A percentile compares a stretch with the other conserved stretches of the same genome.
Conservation (phyloP, 768 basidiomycete genomes). For the Leucocoprinus sp. region DNA sequence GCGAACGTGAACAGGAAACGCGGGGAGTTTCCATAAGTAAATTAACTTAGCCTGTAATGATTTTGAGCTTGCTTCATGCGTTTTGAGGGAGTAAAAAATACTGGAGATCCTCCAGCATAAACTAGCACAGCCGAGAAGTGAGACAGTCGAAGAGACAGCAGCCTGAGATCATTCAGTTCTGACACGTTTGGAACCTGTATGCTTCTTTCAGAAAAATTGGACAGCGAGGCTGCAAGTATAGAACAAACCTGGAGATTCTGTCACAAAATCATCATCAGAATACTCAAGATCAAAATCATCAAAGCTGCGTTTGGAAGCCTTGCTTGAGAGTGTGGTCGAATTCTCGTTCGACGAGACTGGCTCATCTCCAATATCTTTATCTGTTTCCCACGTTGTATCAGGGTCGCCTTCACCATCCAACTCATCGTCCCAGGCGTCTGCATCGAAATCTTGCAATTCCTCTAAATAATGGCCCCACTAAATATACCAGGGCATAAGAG, state of each 20-base stretch:
- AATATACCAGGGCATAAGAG: neutral
- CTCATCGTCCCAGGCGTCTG: constrained; percentile 38
- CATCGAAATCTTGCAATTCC: constrained; percentile 23
- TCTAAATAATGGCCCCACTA: constrained; percentile 8
- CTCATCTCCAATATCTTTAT: constrained; percentile 32
- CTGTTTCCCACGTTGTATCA: constrained; percentile 10
- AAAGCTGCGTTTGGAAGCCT: constrained; percentile 50
- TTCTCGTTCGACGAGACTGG: constrained; percentile 43
- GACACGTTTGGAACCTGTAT: constrained; percentile 35
- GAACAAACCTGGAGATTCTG: constrained; percentile 37
- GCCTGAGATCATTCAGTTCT: constrained; percentile 27
- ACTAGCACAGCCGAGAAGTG: too few relatives aligned
- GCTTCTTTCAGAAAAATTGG: neutral
- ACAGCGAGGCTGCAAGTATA: neutral
- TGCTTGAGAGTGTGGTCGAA: constrained; percentile 50
- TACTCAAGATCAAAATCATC: constrained; percentile 33
- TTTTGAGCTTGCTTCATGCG: constrained; percentile 1
- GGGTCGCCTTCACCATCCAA: constrained; percentile 16
- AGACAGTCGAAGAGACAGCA: neutral
- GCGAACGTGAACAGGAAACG: neutral
- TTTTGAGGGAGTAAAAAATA: too few relatives aligned
- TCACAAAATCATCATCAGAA: constrained; percentile 21
- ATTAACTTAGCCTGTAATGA: constrained; percentile 20
- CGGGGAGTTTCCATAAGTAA: neutral
- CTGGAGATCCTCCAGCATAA: too few relatives aligned